These are phyloP conservation scores for Geranium incanum DNA, from an alignment of 441 rosid species.

Conservation along the genomic window DNA sequence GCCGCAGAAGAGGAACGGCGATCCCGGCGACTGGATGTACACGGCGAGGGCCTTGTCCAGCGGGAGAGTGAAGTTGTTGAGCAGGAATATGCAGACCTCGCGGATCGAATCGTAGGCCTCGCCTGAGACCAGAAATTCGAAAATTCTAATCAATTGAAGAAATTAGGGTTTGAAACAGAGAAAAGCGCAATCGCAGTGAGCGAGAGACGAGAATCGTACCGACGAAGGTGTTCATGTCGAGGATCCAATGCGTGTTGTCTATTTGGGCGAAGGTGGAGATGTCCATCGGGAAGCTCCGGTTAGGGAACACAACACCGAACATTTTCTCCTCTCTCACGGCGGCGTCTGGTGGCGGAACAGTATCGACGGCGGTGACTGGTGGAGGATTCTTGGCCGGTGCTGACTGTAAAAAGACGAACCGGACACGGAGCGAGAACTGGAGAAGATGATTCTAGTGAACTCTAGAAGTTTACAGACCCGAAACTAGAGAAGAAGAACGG, in stretches of 20 bases:
- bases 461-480: not conserved
- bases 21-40: constrained; percentile 82
- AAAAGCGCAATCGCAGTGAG: not conserved
- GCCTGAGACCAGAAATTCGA: constrained; percentile 28
- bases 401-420: not conserved
- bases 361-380: not conserved
- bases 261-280: constrained; percentile 80
- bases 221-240: constrained; percentile 91
- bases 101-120: constrained; percentile 75
- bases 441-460: not conserved
- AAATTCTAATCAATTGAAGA: not conserved
- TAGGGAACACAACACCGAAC: constrained; percentile 94
- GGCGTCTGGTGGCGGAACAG: not conserved
- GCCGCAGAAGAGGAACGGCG: constrained; percentile 68
- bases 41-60: constrained; percentile 84
- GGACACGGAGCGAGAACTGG: not conserved
- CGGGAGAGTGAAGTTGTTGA: constrained; percentile 69
- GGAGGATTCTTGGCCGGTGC: not conserved
- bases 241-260: constrained; percentile 85
- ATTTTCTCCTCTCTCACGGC: constrained; percentile 20
- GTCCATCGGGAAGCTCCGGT: constrained; percentile 89
- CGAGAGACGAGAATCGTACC: constrained; percentile 29
- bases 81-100: constrained; percentile 71
- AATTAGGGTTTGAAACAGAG: not conserved
- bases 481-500: no score